Evolutionary conservation across 441 rosid genomes (phyloP), one percentile per base, ranked within the genome.

Genomic region (Gossypium gossypioides): DNA sequence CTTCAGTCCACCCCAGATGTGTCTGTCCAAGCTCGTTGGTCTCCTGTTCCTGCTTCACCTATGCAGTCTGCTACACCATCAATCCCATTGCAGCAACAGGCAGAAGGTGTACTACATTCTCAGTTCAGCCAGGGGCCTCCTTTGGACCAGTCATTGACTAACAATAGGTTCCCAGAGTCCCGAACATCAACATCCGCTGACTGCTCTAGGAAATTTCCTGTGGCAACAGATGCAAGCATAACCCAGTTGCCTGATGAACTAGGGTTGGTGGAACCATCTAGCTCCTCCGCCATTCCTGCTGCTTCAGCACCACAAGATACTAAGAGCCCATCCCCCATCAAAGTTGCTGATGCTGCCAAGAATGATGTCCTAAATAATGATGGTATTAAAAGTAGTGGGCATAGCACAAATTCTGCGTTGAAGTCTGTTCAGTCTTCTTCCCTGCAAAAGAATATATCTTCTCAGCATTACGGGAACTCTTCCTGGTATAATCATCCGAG

Each of bases 1-100:
- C 61, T 52, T 63, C 90, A 92, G 99, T 77, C 95, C 27, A 72
- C 97, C 67, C 81, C 94, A 54, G 96, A 92, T 79, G 78, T 85
- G 81, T 81, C 95, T 0, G 84, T 86, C 67, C 92, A 89, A 81
- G 88, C 91, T 81, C 90, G 82, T 29, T 92, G 99, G 97, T 81
- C 96, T 0, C 94, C 88, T 80, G 82, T 89, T 82, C 87, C 94
- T 24, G 68, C 86, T 75, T 73, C 89, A 0, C 78, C 88, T 18
- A 84, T 87, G 56, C 96, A 86, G 58, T 80, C 88, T 10, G 77
- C 78, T 65, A 76, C 91, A 48, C 84, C 82, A 42, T 75, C 94
- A 63, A 74, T 84, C 82, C 87, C 91, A 74, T 73, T 83, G 79
- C 96, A 87, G 81, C 96, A 85, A 74, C 91, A 81, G 27, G 77